Conservation (phyloP, 176 grass and related monocot species). For the Alloteropsis semialata region DNA sequence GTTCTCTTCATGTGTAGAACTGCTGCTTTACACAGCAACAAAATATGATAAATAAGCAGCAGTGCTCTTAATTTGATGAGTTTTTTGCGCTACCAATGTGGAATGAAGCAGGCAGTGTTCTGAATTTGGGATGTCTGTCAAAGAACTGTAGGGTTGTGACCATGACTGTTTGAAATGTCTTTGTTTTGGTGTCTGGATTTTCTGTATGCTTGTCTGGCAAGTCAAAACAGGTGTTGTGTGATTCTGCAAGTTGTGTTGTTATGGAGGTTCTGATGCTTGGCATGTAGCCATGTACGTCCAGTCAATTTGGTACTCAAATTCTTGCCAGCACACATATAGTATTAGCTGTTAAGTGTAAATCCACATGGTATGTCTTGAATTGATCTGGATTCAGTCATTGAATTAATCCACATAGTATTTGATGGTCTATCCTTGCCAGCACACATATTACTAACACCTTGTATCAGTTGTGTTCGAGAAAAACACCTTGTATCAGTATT, state of each 20-base stretch:
- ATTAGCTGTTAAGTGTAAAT: too few species aligned
- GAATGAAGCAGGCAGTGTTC: too few species aligned
- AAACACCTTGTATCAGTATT: too few species aligned
- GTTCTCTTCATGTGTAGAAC: background rate
- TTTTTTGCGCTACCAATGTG: background rate
- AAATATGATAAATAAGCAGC: background rate
- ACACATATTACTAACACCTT: background rate
- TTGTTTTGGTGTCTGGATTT: background rate
- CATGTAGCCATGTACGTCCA: constrained; percentile 8
- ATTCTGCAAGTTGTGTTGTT: background rate
- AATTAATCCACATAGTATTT: background rate
- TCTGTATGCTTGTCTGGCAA: background rate
- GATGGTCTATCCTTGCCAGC: background rate
- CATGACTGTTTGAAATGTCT: background rate
- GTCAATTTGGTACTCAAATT: too few species aligned
- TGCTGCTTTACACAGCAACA: background rate
- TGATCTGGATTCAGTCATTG: background rate
- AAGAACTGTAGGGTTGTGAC: background rate
- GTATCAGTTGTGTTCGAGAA: background rate
- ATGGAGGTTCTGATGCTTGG: background rate
- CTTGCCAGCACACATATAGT: too few species aligned
- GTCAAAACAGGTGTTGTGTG: background rate
- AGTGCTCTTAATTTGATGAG: too few species aligned
- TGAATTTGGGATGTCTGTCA: background rate
- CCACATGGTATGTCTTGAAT: too few species aligned